phyloP scores from a whole-genome alignment of 352 stramenopile genomes.

The Phytophthora sansomeana region DNA sequence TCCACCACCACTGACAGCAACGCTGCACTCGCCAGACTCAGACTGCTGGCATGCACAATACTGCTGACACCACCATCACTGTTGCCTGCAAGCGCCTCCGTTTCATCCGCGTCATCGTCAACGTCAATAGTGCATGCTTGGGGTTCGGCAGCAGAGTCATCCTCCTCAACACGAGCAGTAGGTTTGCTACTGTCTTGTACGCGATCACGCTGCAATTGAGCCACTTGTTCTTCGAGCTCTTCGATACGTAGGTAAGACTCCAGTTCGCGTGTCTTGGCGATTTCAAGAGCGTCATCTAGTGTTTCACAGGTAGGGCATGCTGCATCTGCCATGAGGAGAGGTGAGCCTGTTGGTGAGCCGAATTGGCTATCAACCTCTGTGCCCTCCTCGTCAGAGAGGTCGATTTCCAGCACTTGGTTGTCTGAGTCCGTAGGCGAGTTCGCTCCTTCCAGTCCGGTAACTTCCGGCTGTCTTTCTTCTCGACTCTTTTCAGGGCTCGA shows the following conservation, averaged over 20 bases:
- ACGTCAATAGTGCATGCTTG: slow-evolving; percentile 28
- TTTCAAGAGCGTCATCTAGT: slow-evolving; percentile 43
- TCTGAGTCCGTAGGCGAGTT: slow-evolving; percentile 27
- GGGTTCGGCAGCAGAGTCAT: slow-evolving; percentile 1
- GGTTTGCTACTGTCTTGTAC: slow-evolving; percentile 12
- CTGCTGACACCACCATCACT: slow-evolving; percentile 11
- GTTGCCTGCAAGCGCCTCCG: slow-evolving; percentile 18
- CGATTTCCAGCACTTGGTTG: slow-evolving; percentile 37
- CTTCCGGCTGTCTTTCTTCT: slow-evolving; percentile 34
- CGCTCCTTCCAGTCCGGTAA: slow-evolving; percentile 41
- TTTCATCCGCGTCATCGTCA: slow-evolving; percentile 38
- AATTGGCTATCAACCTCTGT: slow-evolving; percentile 31
- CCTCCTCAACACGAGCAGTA: slow-evolving; percentile 4
- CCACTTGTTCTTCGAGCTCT: slow-evolving; percentile 41
- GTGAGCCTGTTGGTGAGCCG: slow-evolving; percentile 23
- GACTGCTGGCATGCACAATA: slow-evolving; percentile 19
- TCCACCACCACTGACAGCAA: slow-evolving; percentile 34
- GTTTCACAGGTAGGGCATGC: slow-evolving; percentile 38
- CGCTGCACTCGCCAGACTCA: slow-evolving; percentile 38
- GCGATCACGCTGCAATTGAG: slow-evolving; percentile 18
- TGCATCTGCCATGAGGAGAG: slow-evolving; percentile 29
- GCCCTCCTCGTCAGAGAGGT: slow-evolving; percentile 41
- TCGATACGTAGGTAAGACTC: slow-evolving; percentile 46
- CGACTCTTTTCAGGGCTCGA: slow-evolving; percentile 14
- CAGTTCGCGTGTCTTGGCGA: slow-evolving; percentile 34